These are phyloP conservation scores for Phialophora expanda DNA, from an alignment of 2,329 filamentous ascomycete genomes.

Conservation along the genomic window DNA sequence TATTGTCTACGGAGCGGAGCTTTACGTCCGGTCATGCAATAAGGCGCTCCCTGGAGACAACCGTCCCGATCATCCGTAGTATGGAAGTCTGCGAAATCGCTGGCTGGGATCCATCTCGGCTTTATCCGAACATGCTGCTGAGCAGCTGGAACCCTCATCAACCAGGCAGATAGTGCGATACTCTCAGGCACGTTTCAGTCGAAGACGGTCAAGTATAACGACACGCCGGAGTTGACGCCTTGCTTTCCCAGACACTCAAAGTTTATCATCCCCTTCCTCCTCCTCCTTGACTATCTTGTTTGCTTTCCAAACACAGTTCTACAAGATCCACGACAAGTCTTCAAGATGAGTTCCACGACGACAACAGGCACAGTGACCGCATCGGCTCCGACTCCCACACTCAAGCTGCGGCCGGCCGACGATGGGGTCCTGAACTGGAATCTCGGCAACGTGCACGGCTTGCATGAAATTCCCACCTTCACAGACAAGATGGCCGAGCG, in stretches of 20 bases:
- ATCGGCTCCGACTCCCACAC: not conserved
- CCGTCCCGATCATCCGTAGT: too few species aligned
- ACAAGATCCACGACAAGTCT: not conserved
- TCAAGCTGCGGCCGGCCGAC: slow-evolving; percentile 13
- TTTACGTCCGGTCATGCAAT: too few species aligned
- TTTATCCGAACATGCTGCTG: too few species aligned
- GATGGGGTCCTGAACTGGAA: slow-evolving; percentile 20
- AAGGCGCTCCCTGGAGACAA: too few species aligned
- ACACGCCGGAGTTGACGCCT: not conserved
- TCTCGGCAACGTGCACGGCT: not conserved
- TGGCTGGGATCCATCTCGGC: too few species aligned
- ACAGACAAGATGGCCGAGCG: slow-evolving; percentile 54
- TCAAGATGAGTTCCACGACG: slow-evolving; percentile 13
- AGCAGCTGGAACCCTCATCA: too few species aligned
- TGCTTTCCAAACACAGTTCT: not conserved
- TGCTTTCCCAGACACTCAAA: not conserved
- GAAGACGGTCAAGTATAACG: too few species aligned
- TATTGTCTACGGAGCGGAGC: too few species aligned
- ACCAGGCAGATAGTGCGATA: too few species aligned
- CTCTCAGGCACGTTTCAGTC: too few species aligned
- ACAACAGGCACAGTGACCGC: not conserved
- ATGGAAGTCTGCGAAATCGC: too few species aligned
- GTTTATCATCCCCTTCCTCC: not conserved
- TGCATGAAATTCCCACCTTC: slow-evolving; percentile 43
- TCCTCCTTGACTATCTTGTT: not conserved